Evolutionary conservation across 495 filamentous ascomycete species (phyloP).

Genomic region (Trichoderma parareesei): DNA sequence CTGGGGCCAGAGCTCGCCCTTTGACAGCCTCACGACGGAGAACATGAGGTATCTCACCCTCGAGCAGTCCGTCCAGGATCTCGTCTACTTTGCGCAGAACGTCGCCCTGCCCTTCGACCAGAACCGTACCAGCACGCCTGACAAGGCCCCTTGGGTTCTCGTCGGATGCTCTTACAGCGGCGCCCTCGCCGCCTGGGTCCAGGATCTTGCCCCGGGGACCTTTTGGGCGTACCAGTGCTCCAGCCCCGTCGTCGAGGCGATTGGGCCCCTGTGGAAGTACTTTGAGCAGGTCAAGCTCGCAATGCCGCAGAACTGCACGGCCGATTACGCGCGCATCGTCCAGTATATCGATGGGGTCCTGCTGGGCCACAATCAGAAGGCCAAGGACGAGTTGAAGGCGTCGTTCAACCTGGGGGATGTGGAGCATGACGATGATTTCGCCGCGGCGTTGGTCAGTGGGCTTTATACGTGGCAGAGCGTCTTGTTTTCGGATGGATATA

Average conservation of each 20-base stretch:
- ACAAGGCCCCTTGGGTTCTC: constrained; percentile 54
- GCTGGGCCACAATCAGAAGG: constrained; percentile 28
- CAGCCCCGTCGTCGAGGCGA: constrained; percentile 54
- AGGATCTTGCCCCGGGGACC: constrained; percentile 49
- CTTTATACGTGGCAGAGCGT: constrained; percentile 49
- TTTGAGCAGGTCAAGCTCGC: constrained; percentile 55
- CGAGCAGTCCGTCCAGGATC: constrained; percentile 52
- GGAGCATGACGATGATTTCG: constrained; percentile 49
- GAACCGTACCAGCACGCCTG: constrained; percentile 41
- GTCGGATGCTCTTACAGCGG: constrained; percentile 59
- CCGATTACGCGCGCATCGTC: constrained; percentile 47
- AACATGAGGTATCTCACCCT: constrained; percentile 57
- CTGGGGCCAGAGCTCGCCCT: constrained; percentile 56
- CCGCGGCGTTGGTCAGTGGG: constrained; percentile 43
- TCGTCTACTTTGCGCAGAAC: constrained; percentile 54
- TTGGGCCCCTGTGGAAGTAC: constrained; percentile 60
- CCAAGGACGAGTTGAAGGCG: constrained; percentile 45
- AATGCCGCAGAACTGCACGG: constrained; percentile 57
- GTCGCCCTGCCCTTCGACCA: constrained; percentile 50
- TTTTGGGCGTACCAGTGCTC: constrained; percentile 63
- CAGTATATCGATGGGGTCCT: constrained; percentile 48
- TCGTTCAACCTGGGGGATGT: constrained; percentile 50
- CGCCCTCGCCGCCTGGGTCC: constrained; percentile 55
- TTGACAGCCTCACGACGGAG: constrained; percentile 41
- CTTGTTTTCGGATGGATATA: constrained; percentile 22